phyloP scores from a whole-genome alignment of 768 basidiomycete genomes.

The Tulasnella sp. region DNA sequence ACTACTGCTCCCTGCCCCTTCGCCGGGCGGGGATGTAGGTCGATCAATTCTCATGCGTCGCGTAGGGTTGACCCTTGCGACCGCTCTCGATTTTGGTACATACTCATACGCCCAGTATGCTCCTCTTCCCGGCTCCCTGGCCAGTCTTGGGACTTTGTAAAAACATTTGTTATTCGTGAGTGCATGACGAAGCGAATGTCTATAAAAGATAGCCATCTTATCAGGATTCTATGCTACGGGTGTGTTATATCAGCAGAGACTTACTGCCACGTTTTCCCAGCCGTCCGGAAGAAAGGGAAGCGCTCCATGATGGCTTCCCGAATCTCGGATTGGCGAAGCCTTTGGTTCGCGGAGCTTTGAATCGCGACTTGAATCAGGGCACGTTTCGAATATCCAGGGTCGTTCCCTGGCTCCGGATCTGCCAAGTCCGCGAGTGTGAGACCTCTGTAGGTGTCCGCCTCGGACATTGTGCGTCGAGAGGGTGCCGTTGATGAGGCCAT shows the following conservation, averaged over 20 bases:
- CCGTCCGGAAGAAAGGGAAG: conserved; percentile 3
- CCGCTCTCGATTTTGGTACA: neutral
- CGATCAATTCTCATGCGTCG: no score
- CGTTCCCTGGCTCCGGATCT: neutral
- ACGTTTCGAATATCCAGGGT: conserved; percentile 3
- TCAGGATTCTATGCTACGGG: neutral
- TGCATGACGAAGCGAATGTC: conserved; percentile 7
- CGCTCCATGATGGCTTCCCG: neutral
- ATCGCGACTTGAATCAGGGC: conserved; percentile 5
- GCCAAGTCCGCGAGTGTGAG: neutral
- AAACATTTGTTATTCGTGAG: conserved; percentile 1
- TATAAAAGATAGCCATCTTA: neutral
- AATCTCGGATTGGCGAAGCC: conserved; percentile 8
- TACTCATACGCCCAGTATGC: conserved; percentile 6
- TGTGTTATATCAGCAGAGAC: neutral
- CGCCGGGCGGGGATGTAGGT: no score
- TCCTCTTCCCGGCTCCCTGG: neutral
- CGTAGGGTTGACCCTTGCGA: no score
- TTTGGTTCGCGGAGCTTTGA: neutral
- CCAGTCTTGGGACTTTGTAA: conserved; percentile 8
- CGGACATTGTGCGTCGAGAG: no score
- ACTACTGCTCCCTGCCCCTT: no score
- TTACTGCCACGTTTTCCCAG: conserved; percentile 9
- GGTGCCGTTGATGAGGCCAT: no score
- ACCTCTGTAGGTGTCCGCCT: conserved; percentile 1